A percentile compares a stretch with the other conserved stretches of the same genome.
Conservation (phyloP, 495 filamentous ascomycete genomes). For the Wilcoxina mikolae region DNA sequence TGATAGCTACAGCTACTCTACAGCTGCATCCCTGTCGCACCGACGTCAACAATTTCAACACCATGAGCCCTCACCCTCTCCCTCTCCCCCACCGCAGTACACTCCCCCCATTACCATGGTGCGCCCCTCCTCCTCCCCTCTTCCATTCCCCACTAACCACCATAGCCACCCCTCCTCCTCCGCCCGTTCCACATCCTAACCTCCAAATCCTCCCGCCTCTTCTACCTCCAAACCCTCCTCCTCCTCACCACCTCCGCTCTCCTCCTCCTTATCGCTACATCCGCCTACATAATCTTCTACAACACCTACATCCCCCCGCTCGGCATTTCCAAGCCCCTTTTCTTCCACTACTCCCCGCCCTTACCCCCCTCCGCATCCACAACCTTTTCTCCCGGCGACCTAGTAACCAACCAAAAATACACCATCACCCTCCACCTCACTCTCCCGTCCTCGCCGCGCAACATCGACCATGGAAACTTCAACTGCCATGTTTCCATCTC, state of each 20-base stretch:
- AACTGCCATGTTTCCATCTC: slow-evolving; percentile 71
- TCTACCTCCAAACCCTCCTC: slow-evolving; percentile 58
- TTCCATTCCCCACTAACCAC: neutral
- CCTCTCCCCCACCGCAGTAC: neutral
- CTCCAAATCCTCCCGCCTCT: slow-evolving; percentile 45
- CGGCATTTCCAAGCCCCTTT: slow-evolving; percentile 19
- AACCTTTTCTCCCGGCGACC: slow-evolving; percentile 3
- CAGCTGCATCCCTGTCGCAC: no score
- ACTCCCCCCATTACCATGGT: neutral
- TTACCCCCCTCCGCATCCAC: slow-evolving; percentile 9
- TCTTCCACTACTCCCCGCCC: neutral
- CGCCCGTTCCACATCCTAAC: slow-evolving; percentile 29
- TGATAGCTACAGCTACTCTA: no score
- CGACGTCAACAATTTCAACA: neutral
- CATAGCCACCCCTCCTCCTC: slow-evolving; percentile 14
- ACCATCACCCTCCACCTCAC: slow-evolving; percentile 45
- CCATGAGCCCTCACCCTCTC: neutral
- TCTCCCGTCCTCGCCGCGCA: slow-evolving; percentile 45
- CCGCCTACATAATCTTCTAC: slow-evolving; percentile 62
- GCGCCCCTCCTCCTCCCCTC: neutral
- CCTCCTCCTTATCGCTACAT: slow-evolving; percentile 16
- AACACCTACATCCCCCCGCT: slow-evolving; percentile 63
- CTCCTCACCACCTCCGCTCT: slow-evolving; percentile 45
- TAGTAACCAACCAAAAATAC: slow-evolving; percentile 46
- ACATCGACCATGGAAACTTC: slow-evolving; percentile 64